Conservation (phyloP, 2,329 filamentous ascomycete genomes). For the Nothophaeocryptopus gaeumannii region DNA sequence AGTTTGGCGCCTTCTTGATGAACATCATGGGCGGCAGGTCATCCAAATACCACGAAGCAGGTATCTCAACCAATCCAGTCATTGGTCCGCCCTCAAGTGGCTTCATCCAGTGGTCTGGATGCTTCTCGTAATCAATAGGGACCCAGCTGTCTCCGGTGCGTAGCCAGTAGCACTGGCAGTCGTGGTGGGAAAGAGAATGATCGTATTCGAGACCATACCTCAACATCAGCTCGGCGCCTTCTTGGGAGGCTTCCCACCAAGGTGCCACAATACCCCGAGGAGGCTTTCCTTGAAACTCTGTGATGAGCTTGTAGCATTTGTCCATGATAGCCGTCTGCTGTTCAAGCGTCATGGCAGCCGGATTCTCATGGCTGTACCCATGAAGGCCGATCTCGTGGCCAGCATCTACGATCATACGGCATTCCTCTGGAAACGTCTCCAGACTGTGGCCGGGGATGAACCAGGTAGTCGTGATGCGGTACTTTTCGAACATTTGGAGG, state of each 20-base stretch:
- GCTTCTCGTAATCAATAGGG: conserved; percentile 64
- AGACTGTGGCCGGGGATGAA: conserved; percentile 64
- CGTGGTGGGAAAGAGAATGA: conserved; percentile 64
- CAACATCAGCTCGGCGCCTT: conserved; percentile 63
- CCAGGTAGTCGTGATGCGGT: conserved; percentile 67
- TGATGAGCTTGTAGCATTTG: conserved; percentile 69
- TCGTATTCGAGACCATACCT: conserved; percentile 69
- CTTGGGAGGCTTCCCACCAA: conserved; percentile 70
- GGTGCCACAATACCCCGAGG: conserved; percentile 71
- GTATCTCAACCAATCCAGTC: conserved; percentile 66
- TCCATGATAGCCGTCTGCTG: conserved; percentile 74
- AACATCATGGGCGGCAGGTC: conserved; percentile 67
- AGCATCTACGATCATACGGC: conserved; percentile 58
- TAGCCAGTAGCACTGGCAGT: conserved; percentile 63
- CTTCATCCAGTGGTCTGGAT: conserved; percentile 62
- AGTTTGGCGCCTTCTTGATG: conserved; percentile 63
- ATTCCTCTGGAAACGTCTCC: conserved; percentile 66
- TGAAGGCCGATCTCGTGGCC: conserved; percentile 68
- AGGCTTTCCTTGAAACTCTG: conserved; percentile 65
- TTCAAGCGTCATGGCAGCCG: conserved; percentile 67
- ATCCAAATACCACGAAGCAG: conserved; percentile 61
- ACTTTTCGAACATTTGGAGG: conserved; percentile 68
- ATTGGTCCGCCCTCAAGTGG: conserved; percentile 58
- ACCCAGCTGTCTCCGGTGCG: conserved; percentile 64
- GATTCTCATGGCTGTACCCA: conserved; percentile 73